Percentiles rank a stretch among this genome's conserved stretches.
Conservation (phyloP, 148 eudicot genomes). For the Beta vulgaris region DNA sequence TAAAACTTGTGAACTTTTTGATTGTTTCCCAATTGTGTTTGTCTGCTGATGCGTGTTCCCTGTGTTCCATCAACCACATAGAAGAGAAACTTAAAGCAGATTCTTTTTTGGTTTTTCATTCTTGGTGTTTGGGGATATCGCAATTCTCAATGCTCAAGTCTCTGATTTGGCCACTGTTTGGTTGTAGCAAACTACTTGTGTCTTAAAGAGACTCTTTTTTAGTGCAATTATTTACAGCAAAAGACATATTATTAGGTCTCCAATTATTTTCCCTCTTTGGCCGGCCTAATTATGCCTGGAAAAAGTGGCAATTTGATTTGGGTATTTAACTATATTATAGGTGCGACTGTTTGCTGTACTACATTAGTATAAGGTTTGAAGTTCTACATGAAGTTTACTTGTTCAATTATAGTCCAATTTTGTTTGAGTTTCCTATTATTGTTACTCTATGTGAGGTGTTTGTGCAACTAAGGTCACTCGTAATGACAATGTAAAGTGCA, state of each 20-base stretch:
- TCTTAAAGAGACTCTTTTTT: neutral
- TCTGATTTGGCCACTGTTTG: neutral
- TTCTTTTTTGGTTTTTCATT: neutral
- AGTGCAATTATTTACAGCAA: neutral
- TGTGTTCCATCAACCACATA: neutral
- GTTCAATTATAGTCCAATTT: neutral
- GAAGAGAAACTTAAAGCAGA: neutral
- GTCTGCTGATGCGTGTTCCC: neutral
- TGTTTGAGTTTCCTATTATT: neutral
- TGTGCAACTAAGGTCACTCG: neutral
- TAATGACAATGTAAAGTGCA: neutral
- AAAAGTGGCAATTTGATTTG: neutral
- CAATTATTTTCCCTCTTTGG: neutral
- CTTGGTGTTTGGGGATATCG: neutral
- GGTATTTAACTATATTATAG: neutral
- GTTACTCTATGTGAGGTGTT: slow-evolving; percentile 5
- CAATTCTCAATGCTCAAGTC: neutral
- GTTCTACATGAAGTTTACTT: neutral
- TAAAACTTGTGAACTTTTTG: neutral
- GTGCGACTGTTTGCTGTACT: no score
- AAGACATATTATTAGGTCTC: neutral
- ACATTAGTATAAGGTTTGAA: no score
- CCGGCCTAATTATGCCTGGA: neutral
- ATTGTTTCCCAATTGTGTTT: neutral
- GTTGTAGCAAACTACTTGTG: no score